Base-by-base conservation (phyloP, 768 basidiomycete species). In the Podaxis sp. region DNA sequence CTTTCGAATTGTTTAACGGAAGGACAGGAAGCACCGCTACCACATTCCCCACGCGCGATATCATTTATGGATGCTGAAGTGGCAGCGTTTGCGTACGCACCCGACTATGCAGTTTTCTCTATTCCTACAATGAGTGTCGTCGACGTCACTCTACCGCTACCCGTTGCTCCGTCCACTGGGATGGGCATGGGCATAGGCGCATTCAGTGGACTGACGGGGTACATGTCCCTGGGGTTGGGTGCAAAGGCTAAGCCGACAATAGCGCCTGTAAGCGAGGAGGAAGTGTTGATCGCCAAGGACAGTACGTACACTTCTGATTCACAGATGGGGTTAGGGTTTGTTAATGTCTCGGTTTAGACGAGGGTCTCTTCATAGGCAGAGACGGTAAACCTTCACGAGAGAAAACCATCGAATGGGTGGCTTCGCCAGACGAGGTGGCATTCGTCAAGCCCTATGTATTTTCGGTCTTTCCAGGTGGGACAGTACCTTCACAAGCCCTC, bases 41-140 rank as follows among this genome's bases (percentile, higher is more conserved):
- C 95, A 11, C 96, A 98, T 70, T 94, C 95, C 7, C 88, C 97
- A n/a, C 84, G 97, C 42, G 79, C 82, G 0, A 87, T 97, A 53
- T 78, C 87, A 2, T 95, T 98, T 70, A 72, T 93, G 53, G 77
- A 85, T 62, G 67, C 81, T 4, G 79, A 85, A 25, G 77, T 77
- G 1, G 77, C 83, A 7, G 89, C 89, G 64, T 85, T 95, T 63
- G 91, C 89, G 0, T 94, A 94, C 71, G 84, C 90, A 16, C 79
- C 84, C 0, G 90, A 91, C 64, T 85, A 89, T 70, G 89, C 87
- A 0, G 73, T 95, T 5, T 90, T 93, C 64, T 85, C 84, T 2
- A 73, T 92, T 38, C 77, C 81, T 40, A 81, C 79, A 1, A 83
- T 84, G 77, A 75, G 81, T 2, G 77, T 80, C 0, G 74, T 81